Conservation (phyloP, 2,329 filamentous ascomycete genomes). For the Fonsecaea erecta region DNA sequence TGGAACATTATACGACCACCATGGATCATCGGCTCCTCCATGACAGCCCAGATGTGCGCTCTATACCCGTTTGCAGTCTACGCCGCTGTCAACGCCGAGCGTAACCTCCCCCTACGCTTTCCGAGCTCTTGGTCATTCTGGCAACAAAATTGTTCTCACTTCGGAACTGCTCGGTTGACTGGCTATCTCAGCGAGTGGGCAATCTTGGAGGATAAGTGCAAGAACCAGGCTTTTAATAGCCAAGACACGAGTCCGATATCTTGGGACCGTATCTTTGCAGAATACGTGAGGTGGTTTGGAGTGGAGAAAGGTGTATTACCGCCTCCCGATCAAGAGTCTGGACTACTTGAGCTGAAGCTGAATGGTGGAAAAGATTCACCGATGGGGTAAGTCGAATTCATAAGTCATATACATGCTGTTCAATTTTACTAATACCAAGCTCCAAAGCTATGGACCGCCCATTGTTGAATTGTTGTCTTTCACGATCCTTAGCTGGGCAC, state of each 20-base stretch:
- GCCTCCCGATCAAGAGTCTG: constrained; percentile 38
- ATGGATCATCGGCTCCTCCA: constrained; percentile 50
- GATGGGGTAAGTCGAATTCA: constrained; percentile 42
- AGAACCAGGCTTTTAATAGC: constrained; percentile 58
- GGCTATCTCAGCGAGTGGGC: constrained; percentile 58
- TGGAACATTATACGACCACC: constrained; percentile 58
- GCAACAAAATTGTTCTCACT: constrained; percentile 50
- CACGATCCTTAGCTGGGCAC: constrained; percentile 54
- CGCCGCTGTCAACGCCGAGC: constrained; percentile 52
- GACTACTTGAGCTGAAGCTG: constrained; percentile 23
- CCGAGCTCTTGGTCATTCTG: constrained; percentile 52
- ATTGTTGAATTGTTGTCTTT: constrained; percentile 47
- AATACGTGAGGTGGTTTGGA: constrained; percentile 53
- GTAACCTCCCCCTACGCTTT: constrained; percentile 50
- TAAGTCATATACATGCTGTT: neutral
- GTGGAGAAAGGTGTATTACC: constrained; percentile 43
- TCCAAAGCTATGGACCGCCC: constrained; percentile 42
- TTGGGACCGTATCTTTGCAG: constrained; percentile 56
- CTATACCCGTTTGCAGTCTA: constrained; percentile 57
- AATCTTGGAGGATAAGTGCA: constrained; percentile 48
- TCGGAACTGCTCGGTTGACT: constrained; percentile 52
- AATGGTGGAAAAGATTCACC: constrained; percentile 38
- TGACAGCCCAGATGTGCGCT: constrained; percentile 51
- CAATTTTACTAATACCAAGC: neutral
- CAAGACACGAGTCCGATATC: constrained; percentile 53